Evolutionary conservation across 176 grass and related monocot species (phyloP), one percentile per base, ranked within the genome.

Genomic region (Stipa capillata): DNA sequence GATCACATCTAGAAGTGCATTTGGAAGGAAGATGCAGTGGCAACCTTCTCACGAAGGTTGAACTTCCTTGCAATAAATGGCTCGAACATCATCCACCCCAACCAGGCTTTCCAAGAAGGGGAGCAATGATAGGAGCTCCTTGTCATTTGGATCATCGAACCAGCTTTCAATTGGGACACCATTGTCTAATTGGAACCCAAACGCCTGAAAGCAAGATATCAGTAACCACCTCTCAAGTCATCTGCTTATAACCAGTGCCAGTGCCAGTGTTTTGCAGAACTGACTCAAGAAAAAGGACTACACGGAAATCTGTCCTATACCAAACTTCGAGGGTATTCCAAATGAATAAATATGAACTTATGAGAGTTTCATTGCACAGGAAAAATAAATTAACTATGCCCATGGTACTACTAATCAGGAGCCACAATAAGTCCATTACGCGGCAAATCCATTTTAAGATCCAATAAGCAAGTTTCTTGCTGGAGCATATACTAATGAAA

Each of bases 101-200:
- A 79, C 88, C 62, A 94, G 45, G 45, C 86, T 89, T 78, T 91
- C 86, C 79, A 94, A 57, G 55, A 94, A 91, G 1, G 92, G 92
- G 21, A 94, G 82, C 65, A 94, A 59, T 2, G 48, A 83, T 48
- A 91, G 79, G 29, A 94, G 79, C 56, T 91, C 92, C n/a, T 48
- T 72, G 83, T 94, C 92, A 36, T 91, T 86, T 9, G 80, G 88
- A 51, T 94, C 89, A 29, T 94, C 88, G 6, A 94, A 94, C 92
- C 92, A 94, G 80, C 92, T 94, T 39, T 94, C 92, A 24, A 94
- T 94, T 3, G 92, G 92, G 43, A 91, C 77, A 7, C 88, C 92
- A 43, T 94, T 94, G 52, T 94, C 92, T 33, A 94, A 51, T 21
- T 91, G 92, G 65, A 94, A 94, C 58, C 92, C 92, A 89, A 94